A percentile compares a stretch with the other conserved stretches of the same genome.
phyloP scores from a whole-genome alignment of 83 land plant species.

The Picea abies region DNA sequence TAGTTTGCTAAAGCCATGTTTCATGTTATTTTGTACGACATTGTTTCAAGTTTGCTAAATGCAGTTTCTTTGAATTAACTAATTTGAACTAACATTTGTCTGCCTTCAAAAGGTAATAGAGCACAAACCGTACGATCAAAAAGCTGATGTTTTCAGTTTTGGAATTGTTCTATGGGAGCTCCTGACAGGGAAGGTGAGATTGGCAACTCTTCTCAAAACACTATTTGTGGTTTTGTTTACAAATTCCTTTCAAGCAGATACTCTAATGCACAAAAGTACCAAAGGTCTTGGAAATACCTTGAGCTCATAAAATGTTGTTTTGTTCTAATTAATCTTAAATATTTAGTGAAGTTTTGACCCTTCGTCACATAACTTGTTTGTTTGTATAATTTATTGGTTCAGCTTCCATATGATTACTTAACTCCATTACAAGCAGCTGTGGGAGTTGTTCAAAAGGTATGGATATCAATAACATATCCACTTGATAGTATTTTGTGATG shows the following conservation, averaged over 20 bases:
- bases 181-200: slow-evolving; percentile 86
- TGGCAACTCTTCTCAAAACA: neutral
- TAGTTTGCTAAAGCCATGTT: neutral
- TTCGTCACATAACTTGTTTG: neutral
- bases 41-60: too few relatives aligned
- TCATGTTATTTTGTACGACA: neutral
- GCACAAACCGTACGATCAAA: slow-evolving; percentile 96
- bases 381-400: slow-evolving; percentile 20
- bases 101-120: slow-evolving; percentile 74
- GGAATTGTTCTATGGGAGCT: slow-evolving; percentile 97
- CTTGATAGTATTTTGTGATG: too few relatives aligned
- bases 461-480: neutral
- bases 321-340: neutral
- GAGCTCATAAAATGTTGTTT: neutral
- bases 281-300: neutral
- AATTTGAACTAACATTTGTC: neutral
- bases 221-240: neutral
- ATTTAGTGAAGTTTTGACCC: neutral
- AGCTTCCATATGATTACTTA: slow-evolving; percentile 90
- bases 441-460: slow-evolving; percentile 93
- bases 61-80: neutral
- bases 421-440: slow-evolving; percentile 96
- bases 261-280: too few relatives aligned
- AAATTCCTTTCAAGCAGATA: neutral
- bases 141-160: slow-evolving; percentile 96